Evolutionary conservation across 2,329 filamentous ascomycete species (phyloP), one percentile per base, ranked within the genome.

Genomic region (Neocucurbitaria cava): DNA sequence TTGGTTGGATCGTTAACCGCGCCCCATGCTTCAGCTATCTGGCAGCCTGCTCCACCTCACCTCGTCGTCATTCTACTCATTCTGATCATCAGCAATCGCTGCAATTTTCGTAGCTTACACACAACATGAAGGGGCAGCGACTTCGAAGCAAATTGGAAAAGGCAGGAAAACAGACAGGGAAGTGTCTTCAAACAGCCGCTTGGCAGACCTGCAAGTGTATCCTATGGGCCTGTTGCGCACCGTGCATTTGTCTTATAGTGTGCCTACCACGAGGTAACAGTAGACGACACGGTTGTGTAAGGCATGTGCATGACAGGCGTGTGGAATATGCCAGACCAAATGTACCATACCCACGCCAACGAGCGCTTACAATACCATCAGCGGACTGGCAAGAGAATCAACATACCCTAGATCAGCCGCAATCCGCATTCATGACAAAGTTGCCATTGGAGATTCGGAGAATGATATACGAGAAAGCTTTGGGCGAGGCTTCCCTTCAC

Each of bases 371-470:
- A 2, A 35, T 65, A 8, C 50, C 61, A 6, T 54, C 57, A 1
- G 33, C 50, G 10, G 45, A 57, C 3, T 45, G 49, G 13, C 46
- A 58, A n/a, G n/a, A 30, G 8, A 8, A 43, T 3, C 62, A 68
- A 46, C 46, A 9, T 15, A 64, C 56, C 10, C 26, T 55, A 3
- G 48, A 55, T 17, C 65, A 67, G 45, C 36, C 49, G 13, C 60
- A 56, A 17, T 68, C 62, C n/a, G 23, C 48, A 2, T 63, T 68
- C 39, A 49, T 67, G 17, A 50, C 31, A 8, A 67, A 59, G 35
- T 36, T 68, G 2, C 62, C 65, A 8, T 45, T 66, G 40, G 65
- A 68, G 33, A 53, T 66, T 36, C 64, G 64, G 21, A 54, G 59
- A 1, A 58, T 65, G 50, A 52, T 68, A 13, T 68, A 68, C 42